phyloP scores from a whole-genome alignment of 2,329 filamentous ascomycete species.

The Phyllosticta citrichinensis region DNA sequence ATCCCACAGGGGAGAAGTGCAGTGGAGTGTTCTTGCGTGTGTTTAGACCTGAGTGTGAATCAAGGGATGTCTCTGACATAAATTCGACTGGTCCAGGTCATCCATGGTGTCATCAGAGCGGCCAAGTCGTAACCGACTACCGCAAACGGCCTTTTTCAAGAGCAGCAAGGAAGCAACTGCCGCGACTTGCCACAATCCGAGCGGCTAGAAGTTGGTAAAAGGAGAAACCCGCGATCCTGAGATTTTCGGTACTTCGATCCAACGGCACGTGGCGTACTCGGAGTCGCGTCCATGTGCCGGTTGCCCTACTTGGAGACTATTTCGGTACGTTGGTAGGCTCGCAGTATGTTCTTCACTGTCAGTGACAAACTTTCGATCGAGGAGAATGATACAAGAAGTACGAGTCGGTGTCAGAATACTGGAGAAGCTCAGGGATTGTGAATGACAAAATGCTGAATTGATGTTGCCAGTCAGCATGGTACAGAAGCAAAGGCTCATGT shows the following conservation, averaged over 20 bases:
- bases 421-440: too few species aligned
- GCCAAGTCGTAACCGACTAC: neutral
- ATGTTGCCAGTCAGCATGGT: too few species aligned
- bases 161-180: neutral
- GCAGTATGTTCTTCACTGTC: too few species aligned
- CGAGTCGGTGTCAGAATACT: too few species aligned
- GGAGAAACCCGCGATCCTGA: neutral
- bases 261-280: neutral
- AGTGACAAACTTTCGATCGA: too few species aligned
- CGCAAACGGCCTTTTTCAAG: neutral
- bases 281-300: neutral
- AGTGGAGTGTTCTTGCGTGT: neutral
- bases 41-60: neutral
- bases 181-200: neutral
- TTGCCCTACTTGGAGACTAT: neutral
- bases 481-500: too few species aligned
- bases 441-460: too few species aligned
- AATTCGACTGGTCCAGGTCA: neutral
- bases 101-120: neutral
- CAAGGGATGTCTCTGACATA: neutral
- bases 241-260: neutral
- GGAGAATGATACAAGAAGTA: too few species aligned
- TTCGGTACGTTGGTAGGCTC: too few species aligned
- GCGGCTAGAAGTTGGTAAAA: neutral
- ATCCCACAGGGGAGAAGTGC: neutral